Evolutionary conservation across 2,329 filamentous ascomycete genomes (phyloP), one percentile per base, ranked within the genome.

Genomic region (Penicillium sp.): DNA sequence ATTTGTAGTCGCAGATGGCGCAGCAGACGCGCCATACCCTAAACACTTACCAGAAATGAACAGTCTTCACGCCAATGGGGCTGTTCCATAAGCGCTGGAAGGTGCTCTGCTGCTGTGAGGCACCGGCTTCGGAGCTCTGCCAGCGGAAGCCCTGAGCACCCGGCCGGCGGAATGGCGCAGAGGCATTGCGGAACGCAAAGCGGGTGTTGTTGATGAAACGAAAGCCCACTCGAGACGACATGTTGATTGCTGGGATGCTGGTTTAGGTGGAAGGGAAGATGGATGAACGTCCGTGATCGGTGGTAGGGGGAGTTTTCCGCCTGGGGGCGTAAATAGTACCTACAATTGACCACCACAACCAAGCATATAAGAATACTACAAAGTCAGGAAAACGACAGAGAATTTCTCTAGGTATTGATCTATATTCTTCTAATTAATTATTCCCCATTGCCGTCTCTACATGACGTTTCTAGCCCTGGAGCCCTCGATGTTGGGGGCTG

Each of bases 71-170:
- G 47, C 90, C 90, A 61, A 92, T 76, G 59, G 89, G 88, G 74
- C 88, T 91, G 74, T 90, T 85, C 88, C 87, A 91, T 81, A 95
- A 84, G 76, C 86, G 86, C 80, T 87, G 85, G 74, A 94, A 86
- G 48, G 73, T 74, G 61, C 72, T 78, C 73, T 79, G 77, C 52
- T 63, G 76, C 71, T 63, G 74, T 62, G 60, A 74, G 57, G 61
- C 68, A 45, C 76, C 76, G 60, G 80, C 78, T 39, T 85, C 79
- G 41, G 87, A 86, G 75, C 86, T 90, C 76, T 90, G 86, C 74
- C 84, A 91, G 72, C 90, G 84, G 69, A 84, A 84, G 63, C 81
- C 68, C 57, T 72, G 74, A 69, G 76, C 74, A 65, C 71, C 68
- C 64, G 70, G 72, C 66, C 74, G 71, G 67, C 78, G 83, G 81